phyloP scores from a whole-genome alignment of 1,284 basidiomycete genomes.

The Boletus semigastroideus region DNA sequence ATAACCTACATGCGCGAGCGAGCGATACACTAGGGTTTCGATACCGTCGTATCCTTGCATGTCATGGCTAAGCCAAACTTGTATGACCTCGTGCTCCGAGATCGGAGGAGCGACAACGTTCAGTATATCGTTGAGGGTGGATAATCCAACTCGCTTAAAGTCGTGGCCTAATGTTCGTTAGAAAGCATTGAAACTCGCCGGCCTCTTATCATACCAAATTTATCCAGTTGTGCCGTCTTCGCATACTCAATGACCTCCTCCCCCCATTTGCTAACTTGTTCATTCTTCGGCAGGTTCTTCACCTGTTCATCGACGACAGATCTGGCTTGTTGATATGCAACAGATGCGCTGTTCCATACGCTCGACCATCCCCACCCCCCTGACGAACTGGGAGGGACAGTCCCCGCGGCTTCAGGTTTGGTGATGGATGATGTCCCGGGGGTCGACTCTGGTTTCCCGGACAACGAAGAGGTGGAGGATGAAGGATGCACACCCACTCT shows the following conservation, averaged over 20 bases:
- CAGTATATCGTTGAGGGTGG: slow-evolving; percentile 86
- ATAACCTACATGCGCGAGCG: slow-evolving; percentile 67
- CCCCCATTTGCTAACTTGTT: slow-evolving; percentile 79
- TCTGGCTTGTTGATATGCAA: slow-evolving; percentile 85
- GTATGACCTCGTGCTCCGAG: slow-evolving; percentile 95
- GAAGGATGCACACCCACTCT: slow-evolving; percentile 52
- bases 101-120: slow-evolving; percentile 98
- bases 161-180: slow-evolving; percentile 65
- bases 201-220: slow-evolving; percentile 55
- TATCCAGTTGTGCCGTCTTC: slow-evolving; percentile 80
- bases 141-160: slow-evolving; percentile 81
- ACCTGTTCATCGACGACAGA: slow-evolving; percentile 90
- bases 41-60: slow-evolving; percentile 97
- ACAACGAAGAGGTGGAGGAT: slow-evolving; percentile 41
- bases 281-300: slow-evolving; percentile 76
- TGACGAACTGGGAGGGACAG: slow-evolving; percentile 28
- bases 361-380: slow-evolving; percentile 77
- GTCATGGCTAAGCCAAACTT: slow-evolving; percentile 94
- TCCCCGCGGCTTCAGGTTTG: slow-evolving; percentile 23
- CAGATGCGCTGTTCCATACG: slow-evolving; percentile 85
- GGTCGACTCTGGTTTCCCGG: slow-evolving; percentile 33
- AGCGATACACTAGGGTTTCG: slow-evolving; percentile 92
- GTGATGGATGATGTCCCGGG: slow-evolving; percentile 22
- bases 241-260: slow-evolving; percentile 65
- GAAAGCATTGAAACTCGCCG: background rate